These are phyloP conservation scores for Trichoderma koningiopsis DNA, from an alignment of 2,329 filamentous ascomycete species.

Conservation along the genomic window DNA sequence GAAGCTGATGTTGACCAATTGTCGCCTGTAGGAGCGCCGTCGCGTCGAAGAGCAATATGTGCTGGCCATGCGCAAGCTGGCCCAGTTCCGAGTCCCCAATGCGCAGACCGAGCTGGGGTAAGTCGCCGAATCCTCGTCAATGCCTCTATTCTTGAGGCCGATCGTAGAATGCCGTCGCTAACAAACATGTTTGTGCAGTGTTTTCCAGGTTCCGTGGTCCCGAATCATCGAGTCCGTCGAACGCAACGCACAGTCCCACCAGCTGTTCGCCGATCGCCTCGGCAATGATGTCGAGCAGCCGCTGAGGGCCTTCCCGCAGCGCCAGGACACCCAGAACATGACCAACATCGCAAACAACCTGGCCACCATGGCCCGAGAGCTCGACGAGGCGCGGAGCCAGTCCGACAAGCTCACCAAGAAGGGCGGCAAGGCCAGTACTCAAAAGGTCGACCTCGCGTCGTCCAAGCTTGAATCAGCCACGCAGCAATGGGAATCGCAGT, in stretches of 20 bases:
- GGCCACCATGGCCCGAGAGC: slow-evolving; percentile 75
- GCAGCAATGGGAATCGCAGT: slow-evolving; percentile 89
- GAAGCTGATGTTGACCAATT: slow-evolving; percentile 11
- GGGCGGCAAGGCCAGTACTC: slow-evolving; percentile 72
- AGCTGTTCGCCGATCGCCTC: slow-evolving; percentile 76
- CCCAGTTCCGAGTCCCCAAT: slow-evolving; percentile 73
- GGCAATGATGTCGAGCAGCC: slow-evolving; percentile 86
- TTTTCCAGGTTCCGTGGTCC: slow-evolving; percentile 90
- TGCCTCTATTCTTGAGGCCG: background rate
- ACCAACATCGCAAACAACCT: slow-evolving; percentile 81
- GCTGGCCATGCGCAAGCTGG: slow-evolving; percentile 76
- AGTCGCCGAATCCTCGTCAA: slow-evolving; percentile 35
- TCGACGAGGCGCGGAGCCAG: slow-evolving; percentile 82
- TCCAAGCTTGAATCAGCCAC: slow-evolving; percentile 75
- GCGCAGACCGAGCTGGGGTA: slow-evolving; percentile 85
- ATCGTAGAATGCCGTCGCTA: background rate
- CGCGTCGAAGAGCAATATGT: slow-evolving; percentile 91
- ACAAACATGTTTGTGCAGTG: slow-evolving; percentile 53
- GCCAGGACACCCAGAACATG: slow-evolving; percentile 80
- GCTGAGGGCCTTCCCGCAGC: slow-evolving; percentile 72
- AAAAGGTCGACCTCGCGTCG: slow-evolving; percentile 75
- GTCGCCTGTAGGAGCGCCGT: slow-evolving; percentile 73
- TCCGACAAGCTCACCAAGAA: slow-evolving; percentile 82
- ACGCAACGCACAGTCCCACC: slow-evolving; percentile 79
- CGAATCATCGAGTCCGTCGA: slow-evolving; percentile 81